A percentile compares a stretch with the other conserved stretches of the same genome.
Conservation (phyloP, 208 protist genomes). For the Leishmania aethiopica region DNA sequence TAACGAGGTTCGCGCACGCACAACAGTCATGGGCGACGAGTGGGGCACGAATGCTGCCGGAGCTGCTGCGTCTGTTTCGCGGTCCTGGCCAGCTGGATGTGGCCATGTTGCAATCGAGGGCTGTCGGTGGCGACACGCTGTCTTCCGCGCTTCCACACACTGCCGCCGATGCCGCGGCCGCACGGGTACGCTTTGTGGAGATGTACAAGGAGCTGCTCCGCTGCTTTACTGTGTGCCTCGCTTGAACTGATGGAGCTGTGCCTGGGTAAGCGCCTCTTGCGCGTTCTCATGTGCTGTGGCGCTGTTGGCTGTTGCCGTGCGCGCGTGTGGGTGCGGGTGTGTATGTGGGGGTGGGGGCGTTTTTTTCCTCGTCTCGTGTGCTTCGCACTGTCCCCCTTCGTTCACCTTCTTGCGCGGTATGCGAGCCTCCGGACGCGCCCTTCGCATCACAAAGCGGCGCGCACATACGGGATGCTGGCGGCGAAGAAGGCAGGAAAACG, state of each 20-base stretch:
- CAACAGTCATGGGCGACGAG: slow-evolving; percentile 11
- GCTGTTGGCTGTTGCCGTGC: not conserved
- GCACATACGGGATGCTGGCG: not conserved
- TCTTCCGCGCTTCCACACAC: not conserved
- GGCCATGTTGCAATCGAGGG: not conserved
- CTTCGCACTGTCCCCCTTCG: not conserved
- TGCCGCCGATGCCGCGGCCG: not conserved
- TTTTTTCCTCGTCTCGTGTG: not conserved
- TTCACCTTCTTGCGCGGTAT: not conserved
- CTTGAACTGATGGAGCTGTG: not conserved
- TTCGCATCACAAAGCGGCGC: not conserved
- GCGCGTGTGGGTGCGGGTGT: not conserved
- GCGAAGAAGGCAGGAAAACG: not conserved
- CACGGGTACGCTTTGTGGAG: not conserved
- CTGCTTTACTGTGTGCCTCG: slow-evolving; percentile 5
- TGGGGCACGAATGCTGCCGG: slow-evolving; percentile 9
- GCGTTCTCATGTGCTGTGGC: not conserved
- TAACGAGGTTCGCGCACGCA: slow-evolving; percentile 16
- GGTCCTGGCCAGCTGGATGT: slow-evolving; percentile 2
- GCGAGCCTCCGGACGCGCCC: not conserved
- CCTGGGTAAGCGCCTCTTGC: not conserved
- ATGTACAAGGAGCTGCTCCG: slow-evolving; percentile 11
- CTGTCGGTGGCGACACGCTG: not conserved
- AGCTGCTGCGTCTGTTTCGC: slow-evolving; percentile 27
- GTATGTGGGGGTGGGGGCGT: no score